Conservation (phyloP, 192 early-diverging fungal species). For the Gaertneriomyces semiglobifer region DNA sequence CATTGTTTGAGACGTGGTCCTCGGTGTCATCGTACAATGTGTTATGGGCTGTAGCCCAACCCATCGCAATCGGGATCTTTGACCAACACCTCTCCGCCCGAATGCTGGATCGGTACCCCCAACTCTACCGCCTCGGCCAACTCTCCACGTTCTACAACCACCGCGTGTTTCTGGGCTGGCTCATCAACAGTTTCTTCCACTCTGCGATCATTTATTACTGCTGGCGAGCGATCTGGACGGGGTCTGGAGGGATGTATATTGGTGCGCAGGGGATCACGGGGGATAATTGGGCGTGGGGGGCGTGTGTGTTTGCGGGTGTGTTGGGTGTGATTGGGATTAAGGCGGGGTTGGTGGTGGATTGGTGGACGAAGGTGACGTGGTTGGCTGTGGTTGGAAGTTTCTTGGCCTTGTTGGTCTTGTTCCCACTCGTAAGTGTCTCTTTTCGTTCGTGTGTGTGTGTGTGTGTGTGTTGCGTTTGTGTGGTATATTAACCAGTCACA, state of each 20-base stretch:
- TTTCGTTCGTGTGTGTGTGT: background rate
- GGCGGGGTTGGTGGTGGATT: constrained; percentile 77
- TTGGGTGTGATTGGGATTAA: constrained; percentile 80
- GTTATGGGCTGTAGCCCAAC: constrained; percentile 86
- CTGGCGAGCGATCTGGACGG: constrained; percentile 41
- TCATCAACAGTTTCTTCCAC: constrained; percentile 87
- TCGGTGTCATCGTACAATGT: constrained; percentile 92
- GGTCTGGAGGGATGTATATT: constrained; percentile 57
- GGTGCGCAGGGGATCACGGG: constrained; percentile 58
- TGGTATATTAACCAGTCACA: too few relatives aligned
- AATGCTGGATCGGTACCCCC: constrained; percentile 93
- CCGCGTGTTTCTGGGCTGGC: constrained; percentile 87
- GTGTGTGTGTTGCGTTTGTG: background rate
- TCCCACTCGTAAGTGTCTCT: constrained; percentile 61
- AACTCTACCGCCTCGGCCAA: constrained; percentile 77
- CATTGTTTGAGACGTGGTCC: constrained; percentile 94
- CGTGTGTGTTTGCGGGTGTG: constrained; percentile 75
- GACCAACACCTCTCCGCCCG: constrained; percentile 92
- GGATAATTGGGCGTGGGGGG: constrained; percentile 83
- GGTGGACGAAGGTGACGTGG: constrained; percentile 90
- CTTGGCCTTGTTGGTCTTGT: constrained; percentile 73
- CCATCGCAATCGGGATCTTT: constrained; percentile 92
- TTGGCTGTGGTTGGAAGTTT: constrained; percentile 88
- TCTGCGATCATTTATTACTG: constrained; percentile 72
- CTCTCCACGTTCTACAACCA: constrained; percentile 70